Evolutionary conservation across 2,329 filamentous ascomycete species (phyloP).

Genomic region (Volutella citrinella): DNA sequence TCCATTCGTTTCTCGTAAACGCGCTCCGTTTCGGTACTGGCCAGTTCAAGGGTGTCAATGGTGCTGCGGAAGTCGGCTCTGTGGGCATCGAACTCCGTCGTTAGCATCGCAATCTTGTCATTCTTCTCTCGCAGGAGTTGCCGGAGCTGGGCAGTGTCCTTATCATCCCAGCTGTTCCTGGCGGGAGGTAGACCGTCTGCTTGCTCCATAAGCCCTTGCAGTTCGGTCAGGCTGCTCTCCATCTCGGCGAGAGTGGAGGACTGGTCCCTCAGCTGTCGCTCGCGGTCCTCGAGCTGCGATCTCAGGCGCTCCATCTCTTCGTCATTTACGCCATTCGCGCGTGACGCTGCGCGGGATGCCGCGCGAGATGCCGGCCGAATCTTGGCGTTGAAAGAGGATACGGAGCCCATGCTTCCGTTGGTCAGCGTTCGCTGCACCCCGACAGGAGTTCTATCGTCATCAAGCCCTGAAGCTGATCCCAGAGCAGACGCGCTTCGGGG

Average conservation of each 20-base stretch:
- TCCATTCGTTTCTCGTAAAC: slow-evolving; percentile 95
- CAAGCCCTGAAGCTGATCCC: slow-evolving; percentile 48
- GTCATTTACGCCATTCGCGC: slow-evolving; percentile 52
- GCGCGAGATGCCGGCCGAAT: slow-evolving; percentile 49
- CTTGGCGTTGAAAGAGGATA: slow-evolving; percentile 53
- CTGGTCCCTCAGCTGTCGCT: slow-evolving; percentile 86
- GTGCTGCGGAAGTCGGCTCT: slow-evolving; percentile 95
- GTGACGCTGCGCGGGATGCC: slow-evolving; percentile 4
- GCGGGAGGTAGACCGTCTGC: slow-evolving; percentile 40
- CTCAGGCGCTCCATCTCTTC: slow-evolving; percentile 73
- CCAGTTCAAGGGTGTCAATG: slow-evolving; percentile 93
- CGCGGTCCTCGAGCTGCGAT: slow-evolving; percentile 75
- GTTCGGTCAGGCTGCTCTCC: slow-evolving; percentile 81
- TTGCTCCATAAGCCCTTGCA: slow-evolving; percentile 66
- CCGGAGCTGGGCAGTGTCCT: slow-evolving; percentile 73
- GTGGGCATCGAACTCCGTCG: slow-evolving; percentile 90
- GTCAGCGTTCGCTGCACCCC: slow-evolving; percentile 50
- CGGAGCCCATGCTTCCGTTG: slow-evolving; percentile 52
- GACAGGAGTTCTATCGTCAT: slow-evolving; percentile 56
- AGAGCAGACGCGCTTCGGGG: slow-evolving; percentile 60
- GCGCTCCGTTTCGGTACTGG: slow-evolving; percentile 89
- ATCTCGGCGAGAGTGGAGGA: slow-evolving; percentile 80
- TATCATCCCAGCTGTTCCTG: slow-evolving; percentile 57
- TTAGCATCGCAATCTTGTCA: slow-evolving; percentile 91
- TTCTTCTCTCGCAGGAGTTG: slow-evolving; percentile 91